These are phyloP conservation scores for Circinella umbellata DNA, from an alignment of 371 early-diverging fungal genomes.

Conservation along the genomic window DNA sequence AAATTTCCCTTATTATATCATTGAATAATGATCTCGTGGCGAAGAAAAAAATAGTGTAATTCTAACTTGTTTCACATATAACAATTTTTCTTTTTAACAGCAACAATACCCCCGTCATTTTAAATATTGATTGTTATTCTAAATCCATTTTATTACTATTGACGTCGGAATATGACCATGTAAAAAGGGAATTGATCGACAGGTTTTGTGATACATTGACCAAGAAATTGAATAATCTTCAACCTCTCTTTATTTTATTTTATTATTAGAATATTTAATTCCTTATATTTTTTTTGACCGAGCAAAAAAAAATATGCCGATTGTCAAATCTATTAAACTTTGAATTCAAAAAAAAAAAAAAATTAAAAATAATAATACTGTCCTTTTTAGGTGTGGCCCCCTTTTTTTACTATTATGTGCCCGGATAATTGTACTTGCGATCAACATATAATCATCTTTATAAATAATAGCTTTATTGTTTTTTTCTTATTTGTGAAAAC, in stretches of 20 bases:
- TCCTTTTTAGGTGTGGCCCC: neutral
- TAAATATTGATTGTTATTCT: too few species aligned
- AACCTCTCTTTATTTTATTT: neutral
- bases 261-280: too few species aligned
- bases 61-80: too few species aligned
- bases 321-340: too few species aligned
- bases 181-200: constrained; percentile 10
- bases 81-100: too few species aligned
- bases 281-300: too few species aligned
- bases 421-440: constrained; percentile 9
- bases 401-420: neutral
- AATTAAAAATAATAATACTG: neutral
- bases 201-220: neutral
- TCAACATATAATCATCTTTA: neutral
- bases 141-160: neutral
- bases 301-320: too few species aligned
- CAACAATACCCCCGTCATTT: too few species aligned
- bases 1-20: neutral
- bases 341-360: too few species aligned
- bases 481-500: too few species aligned
- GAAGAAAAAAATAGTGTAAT: neutral
- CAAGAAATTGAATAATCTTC: neutral
- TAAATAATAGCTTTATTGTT: too few species aligned
- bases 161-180: neutral
- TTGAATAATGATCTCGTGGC: constrained; percentile 1